phyloP scores from a whole-genome alignment of 2,329 filamentous ascomycete genomes.

The Colletotrichum sublineola region DNA sequence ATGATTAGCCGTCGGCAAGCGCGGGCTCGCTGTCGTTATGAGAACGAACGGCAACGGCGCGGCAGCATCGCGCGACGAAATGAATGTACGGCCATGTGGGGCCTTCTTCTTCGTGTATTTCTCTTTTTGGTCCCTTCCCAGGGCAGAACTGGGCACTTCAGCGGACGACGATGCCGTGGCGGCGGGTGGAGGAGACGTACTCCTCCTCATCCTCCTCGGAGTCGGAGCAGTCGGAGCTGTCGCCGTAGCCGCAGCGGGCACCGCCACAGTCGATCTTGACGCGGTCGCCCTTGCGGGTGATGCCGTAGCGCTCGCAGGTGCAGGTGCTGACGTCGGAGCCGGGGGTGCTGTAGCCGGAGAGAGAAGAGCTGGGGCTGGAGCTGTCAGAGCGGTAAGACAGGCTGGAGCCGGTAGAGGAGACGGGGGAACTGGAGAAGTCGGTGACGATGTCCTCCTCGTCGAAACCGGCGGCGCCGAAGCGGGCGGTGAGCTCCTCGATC shows the following conservation, averaged over 20 bases:
- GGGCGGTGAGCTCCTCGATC: slow-evolving; percentile 83
- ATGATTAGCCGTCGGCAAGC: slow-evolving; percentile 36
- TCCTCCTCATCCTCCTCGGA: slow-evolving; percentile 63
- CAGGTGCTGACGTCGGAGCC: slow-evolving; percentile 83
- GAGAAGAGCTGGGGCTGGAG: slow-evolving; percentile 79
- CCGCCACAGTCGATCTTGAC: slow-evolving; percentile 98
- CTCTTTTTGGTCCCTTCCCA: slow-evolving; percentile 32
- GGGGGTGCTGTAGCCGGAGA: slow-evolving; percentile 84
- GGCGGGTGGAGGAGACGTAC: slow-evolving; percentile 65
- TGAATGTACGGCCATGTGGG: slow-evolving; percentile 51
- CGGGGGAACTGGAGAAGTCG: slow-evolving; percentile 69
- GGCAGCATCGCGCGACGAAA: slow-evolving; percentile 44
- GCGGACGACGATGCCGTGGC: slow-evolving; percentile 73
- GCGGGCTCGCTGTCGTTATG: slow-evolving; percentile 9
- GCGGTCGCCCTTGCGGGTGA: slow-evolving; percentile 91
- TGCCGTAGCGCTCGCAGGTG: slow-evolving; percentile 96
- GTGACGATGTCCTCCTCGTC: slow-evolving; percentile 69
- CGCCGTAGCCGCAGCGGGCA: slow-evolving; percentile 86
- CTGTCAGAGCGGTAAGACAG: slow-evolving; percentile 80
- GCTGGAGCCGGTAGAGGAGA: slow-evolving; percentile 77
- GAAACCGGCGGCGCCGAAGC: slow-evolving; percentile 75
- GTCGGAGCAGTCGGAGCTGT: slow-evolving; percentile 75
- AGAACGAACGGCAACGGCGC: slow-evolving; percentile 4
- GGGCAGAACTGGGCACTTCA: slow-evolving; percentile 35
- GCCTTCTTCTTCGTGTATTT: slow-evolving; percentile 36